phyloP scores from a whole-genome alignment of 2,329 filamentous ascomycete genomes.

The Ceratocystis cacaofunesta region DNA sequence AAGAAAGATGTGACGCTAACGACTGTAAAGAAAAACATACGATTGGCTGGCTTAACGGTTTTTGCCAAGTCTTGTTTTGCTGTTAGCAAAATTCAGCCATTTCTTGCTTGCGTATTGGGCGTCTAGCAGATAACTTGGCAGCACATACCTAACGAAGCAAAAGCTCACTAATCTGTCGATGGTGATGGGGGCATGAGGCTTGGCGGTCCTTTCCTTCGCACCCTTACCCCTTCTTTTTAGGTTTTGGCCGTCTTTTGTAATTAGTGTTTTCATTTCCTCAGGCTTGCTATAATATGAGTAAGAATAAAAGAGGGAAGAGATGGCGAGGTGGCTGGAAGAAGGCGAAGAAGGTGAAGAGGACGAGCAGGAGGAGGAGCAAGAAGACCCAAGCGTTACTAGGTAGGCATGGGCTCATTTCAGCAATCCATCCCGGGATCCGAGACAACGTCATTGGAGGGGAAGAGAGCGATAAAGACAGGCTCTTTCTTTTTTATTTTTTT shows the following conservation, averaged over 20 bases:
- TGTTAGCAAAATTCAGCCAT: neutral
- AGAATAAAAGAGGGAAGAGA: too few relatives aligned
- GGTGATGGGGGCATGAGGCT: neutral
- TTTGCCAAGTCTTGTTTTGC: neutral
- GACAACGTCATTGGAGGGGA: neutral
- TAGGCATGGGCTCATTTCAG: neutral
- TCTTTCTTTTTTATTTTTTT: neutral
- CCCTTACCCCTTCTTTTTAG: neutral
- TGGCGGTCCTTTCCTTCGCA: neutral
- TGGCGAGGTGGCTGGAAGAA: too few relatives aligned
- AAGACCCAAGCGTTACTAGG: neutral
- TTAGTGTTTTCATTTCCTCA: too few relatives aligned
- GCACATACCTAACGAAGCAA: too few relatives aligned
- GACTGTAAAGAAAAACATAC: neutral
- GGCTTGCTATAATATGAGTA: too few relatives aligned
- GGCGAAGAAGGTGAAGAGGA: too few relatives aligned
- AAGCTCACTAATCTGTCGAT: neutral
- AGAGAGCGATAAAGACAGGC: neutral
- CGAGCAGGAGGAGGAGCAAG: neutral
- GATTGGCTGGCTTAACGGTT: neutral
- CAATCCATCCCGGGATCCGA: conserved; percentile 2
- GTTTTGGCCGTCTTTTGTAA: neutral
- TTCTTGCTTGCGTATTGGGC: neutral
- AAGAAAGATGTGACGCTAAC: neutral
- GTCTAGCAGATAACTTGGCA: neutral